Conservation (phyloP, 2,329 filamentous ascomycete species). For the Exophiala dermatitidis region DNA sequence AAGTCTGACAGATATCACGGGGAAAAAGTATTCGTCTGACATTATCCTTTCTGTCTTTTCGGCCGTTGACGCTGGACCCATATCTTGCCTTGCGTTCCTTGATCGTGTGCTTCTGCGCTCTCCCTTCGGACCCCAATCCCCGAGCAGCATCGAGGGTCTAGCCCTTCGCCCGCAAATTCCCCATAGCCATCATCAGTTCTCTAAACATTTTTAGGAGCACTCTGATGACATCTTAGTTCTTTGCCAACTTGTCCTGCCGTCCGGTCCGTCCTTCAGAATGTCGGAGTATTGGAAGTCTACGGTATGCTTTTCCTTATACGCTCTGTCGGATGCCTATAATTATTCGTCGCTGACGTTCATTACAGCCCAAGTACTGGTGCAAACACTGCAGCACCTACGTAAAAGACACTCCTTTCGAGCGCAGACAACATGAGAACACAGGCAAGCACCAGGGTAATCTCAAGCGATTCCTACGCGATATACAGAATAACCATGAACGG, state of each 20-base stretch:
- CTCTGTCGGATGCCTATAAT: background rate
- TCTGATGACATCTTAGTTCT: conserved; percentile 12
- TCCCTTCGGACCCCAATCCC: background rate
- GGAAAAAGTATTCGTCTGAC: no score
- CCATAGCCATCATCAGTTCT: background rate
- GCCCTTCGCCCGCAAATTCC: conserved; percentile 10
- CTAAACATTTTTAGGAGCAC: conserved; percentile 1
- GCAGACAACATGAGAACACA: conserved; percentile 80
- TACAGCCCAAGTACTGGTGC: conserved; percentile 85
- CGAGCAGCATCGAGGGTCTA: background rate
- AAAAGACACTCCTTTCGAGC: conserved; percentile 85
- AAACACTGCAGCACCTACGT: conserved; percentile 90
- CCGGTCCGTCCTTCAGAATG: conserved; percentile 48
- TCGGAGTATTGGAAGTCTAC: conserved; percentile 99
- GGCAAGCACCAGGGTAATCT: conserved; percentile 76
- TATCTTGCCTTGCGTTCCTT: background rate
- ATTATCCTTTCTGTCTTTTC: background rate
- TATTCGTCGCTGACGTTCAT: conserved; percentile 23
- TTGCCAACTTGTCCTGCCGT: background rate
- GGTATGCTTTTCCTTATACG: conserved; percentile 33
- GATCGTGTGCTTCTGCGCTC: background rate
- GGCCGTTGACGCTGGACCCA: background rate
- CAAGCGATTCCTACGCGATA: conserved; percentile 80
- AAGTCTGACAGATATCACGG: no score
- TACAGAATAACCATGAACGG: conserved; percentile 77